Evolutionary conservation across 2,329 filamentous ascomycete genomes (phyloP).

Genomic region (Aspergillus tamarii): DNA sequence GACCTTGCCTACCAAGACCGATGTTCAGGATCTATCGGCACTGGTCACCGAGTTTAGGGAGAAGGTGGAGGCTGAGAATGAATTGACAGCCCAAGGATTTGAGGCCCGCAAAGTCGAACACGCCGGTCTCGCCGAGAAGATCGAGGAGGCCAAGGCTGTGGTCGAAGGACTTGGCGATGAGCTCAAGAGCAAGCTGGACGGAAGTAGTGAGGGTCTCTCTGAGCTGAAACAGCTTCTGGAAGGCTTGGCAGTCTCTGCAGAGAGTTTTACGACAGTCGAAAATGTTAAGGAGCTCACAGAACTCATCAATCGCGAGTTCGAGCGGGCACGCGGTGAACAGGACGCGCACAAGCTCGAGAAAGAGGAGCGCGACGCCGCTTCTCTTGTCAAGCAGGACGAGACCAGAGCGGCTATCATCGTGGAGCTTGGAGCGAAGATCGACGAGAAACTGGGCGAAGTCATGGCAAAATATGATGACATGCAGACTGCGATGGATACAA

Average conservation of each 20-base stretch:
- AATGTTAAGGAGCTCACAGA: constrained; percentile 73
- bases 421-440: constrained; percentile 60
- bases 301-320: constrained; percentile 81
- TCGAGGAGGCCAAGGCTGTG: constrained; percentile 76
- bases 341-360: constrained; percentile 80
- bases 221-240: constrained; percentile 64
- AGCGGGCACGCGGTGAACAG: constrained; percentile 79
- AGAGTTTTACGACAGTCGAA: constrained; percentile 52
- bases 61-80: constrained; percentile 67
- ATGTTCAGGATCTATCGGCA: constrained; percentile 70
- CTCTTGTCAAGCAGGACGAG: constrained; percentile 64
- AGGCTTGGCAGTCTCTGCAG: constrained; percentile 65
- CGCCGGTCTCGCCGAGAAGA: constrained; percentile 73
- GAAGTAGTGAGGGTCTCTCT: constrained; percentile 69
- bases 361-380: constrained; percentile 60
- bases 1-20: constrained; percentile 73
- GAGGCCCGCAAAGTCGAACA: constrained; percentile 85
- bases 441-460: constrained; percentile 80
- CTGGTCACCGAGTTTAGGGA: constrained; percentile 70
- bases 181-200: constrained; percentile 74
- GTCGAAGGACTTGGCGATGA: constrained; percentile 78
- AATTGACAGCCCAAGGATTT: constrained; percentile 75
- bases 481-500: constrained; percentile 72
- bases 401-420: constrained; percentile 57
- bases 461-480: constrained; percentile 88